These are phyloP conservation scores for Chlamydomonas sphaeroides DNA, from an alignment of 139 green algal genomes.

Conservation along the genomic window DNA sequence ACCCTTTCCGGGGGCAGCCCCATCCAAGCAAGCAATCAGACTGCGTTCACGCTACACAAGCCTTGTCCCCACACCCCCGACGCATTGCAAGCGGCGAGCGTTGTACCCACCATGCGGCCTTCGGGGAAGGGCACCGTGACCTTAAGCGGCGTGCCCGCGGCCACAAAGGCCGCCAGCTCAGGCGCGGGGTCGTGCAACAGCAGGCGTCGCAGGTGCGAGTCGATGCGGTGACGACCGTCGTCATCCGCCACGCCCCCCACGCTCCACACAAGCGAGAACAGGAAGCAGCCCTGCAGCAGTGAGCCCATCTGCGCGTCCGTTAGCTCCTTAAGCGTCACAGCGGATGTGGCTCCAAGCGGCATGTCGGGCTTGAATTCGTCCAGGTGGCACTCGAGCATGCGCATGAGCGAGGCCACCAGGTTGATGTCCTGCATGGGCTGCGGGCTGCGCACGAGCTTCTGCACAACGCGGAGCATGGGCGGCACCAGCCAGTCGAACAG, in stretches of 20 bases:
- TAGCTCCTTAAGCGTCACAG: constrained; percentile 21
- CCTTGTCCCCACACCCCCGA: too few species aligned
- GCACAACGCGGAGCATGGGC: constrained; percentile 66
- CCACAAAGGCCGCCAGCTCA: constrained; percentile 54
- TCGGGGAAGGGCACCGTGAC: constrained; percentile 61
- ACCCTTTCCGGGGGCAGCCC: too few species aligned
- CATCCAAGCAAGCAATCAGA: too few species aligned
- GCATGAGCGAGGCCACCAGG: constrained; percentile 63
- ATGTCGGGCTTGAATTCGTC: constrained; percentile 59
- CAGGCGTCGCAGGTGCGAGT: constrained; percentile 60
- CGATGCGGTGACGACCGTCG: constrained; percentile 61
- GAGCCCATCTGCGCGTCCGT: constrained; percentile 21
- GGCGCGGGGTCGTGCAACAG: constrained; percentile 57
- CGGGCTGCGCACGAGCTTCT: constrained; percentile 57
- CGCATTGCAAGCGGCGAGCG: too few species aligned
- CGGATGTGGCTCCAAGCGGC: not conserved
- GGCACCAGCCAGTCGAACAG: constrained; percentile 83
- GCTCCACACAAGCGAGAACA: constrained; percentile 82
- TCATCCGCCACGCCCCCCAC: constrained; percentile 74
- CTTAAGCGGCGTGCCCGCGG: constrained; percentile 33
- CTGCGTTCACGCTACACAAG: too few species aligned
- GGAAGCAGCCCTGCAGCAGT: constrained; percentile 60
- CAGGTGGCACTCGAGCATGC: constrained; percentile 65
- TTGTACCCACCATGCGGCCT: constrained; percentile 54
- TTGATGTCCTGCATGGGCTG: constrained; percentile 74